These are phyloP conservation scores for Triticum aestivum DNA, from an alignment of 176 grass and related monocot genomes.

Conservation along the genomic window IWGSC_CS_RefSeq_v2.1 NC_057798.1:508700127-508700626, in stretches of 20 bases:
- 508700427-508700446: background rate
- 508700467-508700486: background rate
- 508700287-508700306: constrained; percentile 19
- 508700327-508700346: background rate
- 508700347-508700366: constrained; percentile 38
- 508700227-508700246: constrained; percentile 19
- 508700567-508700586: background rate
- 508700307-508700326: constrained; percentile 24
- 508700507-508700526: background rate
- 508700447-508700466: background rate
- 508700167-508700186: background rate
- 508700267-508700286: constrained; percentile 2
- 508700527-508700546: background rate
- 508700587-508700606: no score
- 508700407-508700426: constrained; percentile 26
- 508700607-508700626: background rate
- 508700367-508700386: constrained; percentile 9
- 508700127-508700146: constrained; percentile 20
- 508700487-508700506: background rate
- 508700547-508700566: background rate
- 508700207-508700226: background rate
- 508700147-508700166: background rate
- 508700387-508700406: constrained; percentile 15
- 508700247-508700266: constrained; percentile 20
- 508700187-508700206: constrained; percentile 25